Conservation (phyloP, 1,284 basidiomycete genomes). For the Trichosporon coremiiforme region DNA sequence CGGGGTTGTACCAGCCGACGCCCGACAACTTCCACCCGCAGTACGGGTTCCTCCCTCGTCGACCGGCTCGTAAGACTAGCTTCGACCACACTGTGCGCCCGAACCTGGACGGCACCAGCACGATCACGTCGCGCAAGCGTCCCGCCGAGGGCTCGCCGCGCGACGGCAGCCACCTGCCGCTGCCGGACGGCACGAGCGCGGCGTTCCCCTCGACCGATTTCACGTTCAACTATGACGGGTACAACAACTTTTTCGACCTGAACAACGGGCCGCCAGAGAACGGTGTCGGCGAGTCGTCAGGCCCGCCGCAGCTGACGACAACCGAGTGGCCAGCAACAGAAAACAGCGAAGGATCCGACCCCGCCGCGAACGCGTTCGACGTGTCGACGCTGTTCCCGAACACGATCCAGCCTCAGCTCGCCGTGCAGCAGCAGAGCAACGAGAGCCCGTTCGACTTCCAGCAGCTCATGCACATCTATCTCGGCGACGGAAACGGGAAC, state of each 20-base stretch:
- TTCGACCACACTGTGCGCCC: slow-evolving; percentile 79
- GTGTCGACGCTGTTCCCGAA: slow-evolving; percentile 21
- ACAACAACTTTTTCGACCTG: slow-evolving; percentile 70
- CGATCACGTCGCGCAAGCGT: slow-evolving; percentile 43
- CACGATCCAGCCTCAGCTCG: background rate
- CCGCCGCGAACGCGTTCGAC: slow-evolving; percentile 22
- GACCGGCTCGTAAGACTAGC: slow-evolving; percentile 79
- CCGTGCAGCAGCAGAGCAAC: slow-evolving; percentile 18
- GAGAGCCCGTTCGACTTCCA: slow-evolving; percentile 55
- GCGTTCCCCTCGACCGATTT: slow-evolving; percentile 71
- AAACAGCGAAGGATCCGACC: slow-evolving; percentile 14
- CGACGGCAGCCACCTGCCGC: slow-evolving; percentile 38
- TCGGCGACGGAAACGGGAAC: slow-evolving; percentile 41
- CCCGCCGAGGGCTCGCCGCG: slow-evolving; percentile 52
- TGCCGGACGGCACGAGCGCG: slow-evolving; percentile 39
- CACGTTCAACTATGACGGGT: slow-evolving; percentile 65
- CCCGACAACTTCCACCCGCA: slow-evolving; percentile 56
- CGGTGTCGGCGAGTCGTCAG: background rate
- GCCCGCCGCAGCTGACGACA: slow-evolving; percentile 4
- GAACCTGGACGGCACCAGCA: slow-evolving; percentile 29
- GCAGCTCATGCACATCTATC: slow-evolving; percentile 57
- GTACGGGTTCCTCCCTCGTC: slow-evolving; percentile 67
- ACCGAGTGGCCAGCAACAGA: slow-evolving; percentile 4
- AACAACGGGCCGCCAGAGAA: slow-evolving; percentile 35
- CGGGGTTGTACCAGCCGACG: slow-evolving; percentile 48